Evolutionary conservation across 208 protist genomes (phyloP), one percentile per base, ranked within the genome.

Genomic region (Acanthamoeba comandoni): DNA sequence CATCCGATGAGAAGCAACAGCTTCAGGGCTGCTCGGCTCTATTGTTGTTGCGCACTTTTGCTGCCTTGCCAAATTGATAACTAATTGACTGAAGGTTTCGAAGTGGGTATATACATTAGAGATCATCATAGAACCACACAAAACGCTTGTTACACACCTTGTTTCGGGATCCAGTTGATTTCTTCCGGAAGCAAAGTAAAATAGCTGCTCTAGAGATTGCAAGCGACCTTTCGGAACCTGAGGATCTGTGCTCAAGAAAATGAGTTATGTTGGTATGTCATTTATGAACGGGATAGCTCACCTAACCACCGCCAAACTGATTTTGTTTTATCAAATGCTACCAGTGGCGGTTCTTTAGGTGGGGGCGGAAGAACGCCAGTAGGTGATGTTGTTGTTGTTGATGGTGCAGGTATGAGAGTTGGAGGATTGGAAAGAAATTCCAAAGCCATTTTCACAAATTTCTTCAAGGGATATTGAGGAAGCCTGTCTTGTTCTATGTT

Each of bases 381-480:
- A 43, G 35, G 35, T 43, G 35, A 43, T 43, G 35, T 43, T 43
- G 35, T 43, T 43, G 35, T 43, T 43, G 35, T 43, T 43, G 35
- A 43, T 43, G 35, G 35, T 43, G 35, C 35, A 43, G 35, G 35
- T 43, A 43, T 55, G 4, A 49, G 79, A 19, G 79, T 35, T 12
- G 79, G 79, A 4, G 79, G 79, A 22, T 35, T 29, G 17, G 79
- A 55, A 55, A 88, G 11, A 62, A 88, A 88, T 17, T 70, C 57
- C 31, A 88, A 49, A 7, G 79, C 79, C 57, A 88, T 39, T 48
- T 48, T 67, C 57, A 88, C 79, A 29, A 88, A 88, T 62, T 88
- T 12, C 17, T 52, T 35, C 15, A 88, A 62, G 22, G 79, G 58
- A 52, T 70, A 88, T 62, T 64, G 58, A 2, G 79, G 79, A 31